Evolutionary conservation across 179 eudicot species (phyloP), one percentile per base, ranked within the genome.

Genomic region (Beta lomatogona): DNA sequence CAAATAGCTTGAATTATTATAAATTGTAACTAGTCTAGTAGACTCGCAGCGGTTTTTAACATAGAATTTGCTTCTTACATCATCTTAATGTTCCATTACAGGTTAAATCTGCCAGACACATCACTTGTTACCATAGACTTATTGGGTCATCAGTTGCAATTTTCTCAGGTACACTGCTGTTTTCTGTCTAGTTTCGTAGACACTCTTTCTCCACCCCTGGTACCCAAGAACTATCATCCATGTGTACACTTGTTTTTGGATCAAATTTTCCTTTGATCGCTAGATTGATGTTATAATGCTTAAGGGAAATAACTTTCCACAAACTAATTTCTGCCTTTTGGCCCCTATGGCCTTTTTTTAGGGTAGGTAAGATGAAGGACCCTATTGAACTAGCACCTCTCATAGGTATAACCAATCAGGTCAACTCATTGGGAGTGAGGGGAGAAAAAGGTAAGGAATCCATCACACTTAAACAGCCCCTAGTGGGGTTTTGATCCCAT

Each of bases 51-150:
- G 60, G 44, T 16, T 60, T 69, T 15, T 71, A 36, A 71, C 57
- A 78, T 41, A 54, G 44, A 21, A 64, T 67, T 73, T 46, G 71
- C 65, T 79, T 59, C 81, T 82, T 71, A 76, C 36, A 28, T 50
- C 44, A 6, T 60, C 44, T 64, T 21, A 48, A 50, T 79, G 75
- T 80, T 21, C 15, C 36, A 36, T 85, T 55, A 58, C 90, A 94
- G 98, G 84, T 86, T 94, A 74, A 94, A 94, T 86, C 87, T 93
- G 83, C 98, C 98, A 12, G 82, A 88, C 82, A 93, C 97, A 48
- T 93, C 94, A 74, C 85, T 91, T 59, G 87, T 94, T 72, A 45
- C 77, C 13, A 86, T 94, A 84, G 98, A 94, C 75, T 87, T 91
- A 80, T 76, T 94, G 31, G 94, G 96, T 58, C 89, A 93, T 88